phyloP scores from a whole-genome alignment of 352 stramenopile genomes.

The Globisporangium acanthophoron region DNA sequence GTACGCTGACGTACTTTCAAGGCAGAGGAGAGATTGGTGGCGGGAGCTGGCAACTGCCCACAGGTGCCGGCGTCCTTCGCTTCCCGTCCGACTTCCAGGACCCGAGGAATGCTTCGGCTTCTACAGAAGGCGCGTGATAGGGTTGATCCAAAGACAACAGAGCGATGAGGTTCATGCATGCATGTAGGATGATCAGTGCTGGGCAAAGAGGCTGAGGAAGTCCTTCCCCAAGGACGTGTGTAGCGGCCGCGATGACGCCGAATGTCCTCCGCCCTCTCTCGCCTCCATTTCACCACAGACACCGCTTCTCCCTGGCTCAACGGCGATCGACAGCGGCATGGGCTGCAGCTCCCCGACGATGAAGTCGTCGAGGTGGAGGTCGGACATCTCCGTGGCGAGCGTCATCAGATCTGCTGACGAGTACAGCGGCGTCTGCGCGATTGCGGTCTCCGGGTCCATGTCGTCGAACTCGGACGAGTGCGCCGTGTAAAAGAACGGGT shows the following conservation, averaged over 20 bases:
- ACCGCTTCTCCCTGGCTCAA: constrained; percentile 8
- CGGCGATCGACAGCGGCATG: constrained; percentile 4
- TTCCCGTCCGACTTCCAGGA: constrained; percentile 11
- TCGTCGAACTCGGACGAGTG: constrained; percentile 27
- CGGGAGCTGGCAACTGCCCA: constrained; percentile 4
- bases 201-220: constrained; percentile 76
- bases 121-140: not conserved
- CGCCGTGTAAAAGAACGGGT: constrained; percentile 38
- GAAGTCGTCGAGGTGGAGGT: constrained; percentile 69
- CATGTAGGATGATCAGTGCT: constrained; percentile 33
- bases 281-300: not conserved
- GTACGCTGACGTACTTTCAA: constrained; percentile 68
- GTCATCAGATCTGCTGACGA: constrained; percentile 50
- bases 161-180: not conserved
- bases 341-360: constrained; percentile 28
- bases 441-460: constrained; percentile 67
- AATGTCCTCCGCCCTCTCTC: not conserved
- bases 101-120: not conserved
- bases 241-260: constrained; percentile 26
- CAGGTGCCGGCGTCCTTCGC: constrained; percentile 4
- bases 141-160: not conserved
- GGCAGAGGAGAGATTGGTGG: not conserved
- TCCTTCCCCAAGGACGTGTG: constrained; percentile 71
- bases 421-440: constrained; percentile 63
- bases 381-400: constrained; percentile 44